A percentile compares a stretch with the other conserved stretches of the same genome.
phyloP scores from a whole-genome alignment of 371 early-diverging fungal genomes.

The Circinella umbellata region DNA sequence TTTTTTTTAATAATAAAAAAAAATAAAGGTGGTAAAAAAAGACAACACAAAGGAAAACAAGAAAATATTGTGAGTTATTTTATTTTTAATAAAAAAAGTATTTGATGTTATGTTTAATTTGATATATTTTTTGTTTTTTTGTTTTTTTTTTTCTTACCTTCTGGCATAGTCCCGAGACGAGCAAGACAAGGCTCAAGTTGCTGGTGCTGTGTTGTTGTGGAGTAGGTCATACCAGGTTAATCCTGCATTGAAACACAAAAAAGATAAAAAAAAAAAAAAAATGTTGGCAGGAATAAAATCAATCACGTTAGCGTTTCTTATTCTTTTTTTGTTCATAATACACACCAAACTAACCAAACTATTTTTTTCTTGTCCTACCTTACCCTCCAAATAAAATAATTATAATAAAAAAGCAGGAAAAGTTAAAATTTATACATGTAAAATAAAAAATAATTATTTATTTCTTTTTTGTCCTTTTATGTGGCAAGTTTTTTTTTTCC shows the following conservation, averaged over 20 bases:
- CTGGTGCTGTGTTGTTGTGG: slow-evolving; percentile 23
- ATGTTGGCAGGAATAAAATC: neutral
- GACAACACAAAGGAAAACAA: no score
- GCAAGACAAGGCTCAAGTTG: slow-evolving; percentile 55
- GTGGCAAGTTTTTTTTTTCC: no score
- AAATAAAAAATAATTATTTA: no score
- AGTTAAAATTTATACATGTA: no score
- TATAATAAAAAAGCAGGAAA: no score
- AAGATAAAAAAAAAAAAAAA: neutral
- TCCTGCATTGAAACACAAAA: slow-evolving; percentile 17
- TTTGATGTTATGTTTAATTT: no score
- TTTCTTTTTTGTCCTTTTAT: no score
- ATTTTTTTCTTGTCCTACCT: slow-evolving; percentile 4
- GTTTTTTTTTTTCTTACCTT: slow-evolving; percentile 36
- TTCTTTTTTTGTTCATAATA: no score
- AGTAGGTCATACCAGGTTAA: slow-evolving; percentile 19
- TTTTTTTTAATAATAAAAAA: neutral
- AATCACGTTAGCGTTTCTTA: slow-evolving; percentile 18
- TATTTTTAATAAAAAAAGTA: no score
- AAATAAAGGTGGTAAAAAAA: neutral
- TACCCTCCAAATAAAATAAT: no score
- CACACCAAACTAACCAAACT: neutral
- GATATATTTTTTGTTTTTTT: no score
- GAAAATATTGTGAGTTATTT: no score
- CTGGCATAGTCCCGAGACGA: slow-evolving; percentile 51